Evolutionary conservation across 1,284 basidiomycete species (phyloP).

Genomic region (Cryptococcus sp.): DNA sequence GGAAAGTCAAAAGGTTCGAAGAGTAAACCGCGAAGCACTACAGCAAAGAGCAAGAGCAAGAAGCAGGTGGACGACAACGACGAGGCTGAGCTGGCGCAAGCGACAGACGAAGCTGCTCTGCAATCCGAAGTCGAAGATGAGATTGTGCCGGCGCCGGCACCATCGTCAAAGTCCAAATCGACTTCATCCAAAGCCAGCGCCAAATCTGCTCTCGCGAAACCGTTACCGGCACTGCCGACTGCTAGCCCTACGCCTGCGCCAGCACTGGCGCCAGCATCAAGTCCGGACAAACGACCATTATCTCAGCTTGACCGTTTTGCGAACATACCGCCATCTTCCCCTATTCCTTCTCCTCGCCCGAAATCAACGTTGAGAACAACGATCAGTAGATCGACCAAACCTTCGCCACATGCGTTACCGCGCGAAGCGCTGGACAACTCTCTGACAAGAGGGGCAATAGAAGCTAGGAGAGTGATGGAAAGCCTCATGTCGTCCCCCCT

Average conservation of each 20-base stretch:
- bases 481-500: constrained; percentile 26
- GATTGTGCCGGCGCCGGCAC: constrained; percentile 1
- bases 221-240: constrained; percentile 17
- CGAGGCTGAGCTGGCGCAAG: background rate
- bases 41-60: background rate
- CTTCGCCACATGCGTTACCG: constrained; percentile 15
- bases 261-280: background rate
- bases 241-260: background rate
- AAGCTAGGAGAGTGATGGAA: constrained; percentile 38
- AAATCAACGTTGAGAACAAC: constrained; percentile 10
- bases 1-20: constrained; percentile 1
- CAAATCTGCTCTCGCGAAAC: constrained; percentile 7
- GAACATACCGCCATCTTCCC: constrained; percentile 36
- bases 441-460: constrained; percentile 29
- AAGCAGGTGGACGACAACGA: constrained; percentile 1
- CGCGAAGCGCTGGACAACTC: constrained; percentile 24
- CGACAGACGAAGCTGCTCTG: background rate
- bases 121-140: constrained; percentile 1
- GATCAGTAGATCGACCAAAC: constrained; percentile 4
- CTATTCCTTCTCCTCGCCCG: constrained; percentile 16
- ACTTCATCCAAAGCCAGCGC: constrained; percentile 8
- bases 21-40: background rate
- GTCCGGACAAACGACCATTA: constrained; percentile 1
- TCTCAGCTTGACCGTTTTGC: constrained; percentile 36
- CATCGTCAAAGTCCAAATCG: constrained; percentile 14